Percentiles rank a stretch among this genome's conserved stretches.
Conservation (phyloP, 495 filamentous ascomycete genomes). For the Ascobolus immersus region DNA sequence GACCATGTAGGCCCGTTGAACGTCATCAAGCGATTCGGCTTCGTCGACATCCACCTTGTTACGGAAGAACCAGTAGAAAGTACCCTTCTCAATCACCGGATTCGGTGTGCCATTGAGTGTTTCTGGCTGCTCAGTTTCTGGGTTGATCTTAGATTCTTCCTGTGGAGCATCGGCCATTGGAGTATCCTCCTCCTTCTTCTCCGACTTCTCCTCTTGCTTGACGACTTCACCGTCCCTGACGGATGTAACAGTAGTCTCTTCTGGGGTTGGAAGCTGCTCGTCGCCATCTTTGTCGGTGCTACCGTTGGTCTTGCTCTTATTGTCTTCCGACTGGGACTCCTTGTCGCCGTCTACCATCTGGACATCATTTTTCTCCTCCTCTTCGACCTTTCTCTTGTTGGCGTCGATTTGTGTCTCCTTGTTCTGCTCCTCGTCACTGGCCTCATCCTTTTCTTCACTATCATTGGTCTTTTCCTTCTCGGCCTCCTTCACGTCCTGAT, state of each 20-base stretch:
- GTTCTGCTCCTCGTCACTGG: not conserved
- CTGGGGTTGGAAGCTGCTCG: too few relatives aligned
- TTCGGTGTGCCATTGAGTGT: conserved; percentile 29
- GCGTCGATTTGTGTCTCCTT: not conserved
- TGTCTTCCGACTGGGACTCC: too few relatives aligned
- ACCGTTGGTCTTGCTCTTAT: too few relatives aligned
- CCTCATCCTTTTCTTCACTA: conserved; percentile 2
- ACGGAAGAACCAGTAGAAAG: conserved; percentile 86
- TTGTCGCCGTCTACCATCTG: too few relatives aligned
- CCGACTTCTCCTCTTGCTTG: too few relatives aligned
- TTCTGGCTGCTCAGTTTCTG: conserved; percentile 14
- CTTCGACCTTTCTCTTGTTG: not conserved
- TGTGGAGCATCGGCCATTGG: not conserved
- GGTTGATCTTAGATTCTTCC: conserved; percentile 4
- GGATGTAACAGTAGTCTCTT: too few relatives aligned
- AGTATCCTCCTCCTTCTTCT: not conserved
- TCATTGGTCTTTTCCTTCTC: conserved; percentile 1
- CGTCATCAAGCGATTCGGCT: conserved; percentile 40
- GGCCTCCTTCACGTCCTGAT: not conserved
- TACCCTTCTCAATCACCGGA: conserved; percentile 69
- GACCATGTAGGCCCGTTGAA: conserved; percentile 60
- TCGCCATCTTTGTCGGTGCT: too few relatives aligned
- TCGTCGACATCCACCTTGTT: conserved; percentile 48
- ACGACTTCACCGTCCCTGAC: too few relatives aligned
- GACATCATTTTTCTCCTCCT: not conserved